phyloP scores from a whole-genome alignment of 371 early-diverging fungal species.

The Mucor plumbeus region DNA sequence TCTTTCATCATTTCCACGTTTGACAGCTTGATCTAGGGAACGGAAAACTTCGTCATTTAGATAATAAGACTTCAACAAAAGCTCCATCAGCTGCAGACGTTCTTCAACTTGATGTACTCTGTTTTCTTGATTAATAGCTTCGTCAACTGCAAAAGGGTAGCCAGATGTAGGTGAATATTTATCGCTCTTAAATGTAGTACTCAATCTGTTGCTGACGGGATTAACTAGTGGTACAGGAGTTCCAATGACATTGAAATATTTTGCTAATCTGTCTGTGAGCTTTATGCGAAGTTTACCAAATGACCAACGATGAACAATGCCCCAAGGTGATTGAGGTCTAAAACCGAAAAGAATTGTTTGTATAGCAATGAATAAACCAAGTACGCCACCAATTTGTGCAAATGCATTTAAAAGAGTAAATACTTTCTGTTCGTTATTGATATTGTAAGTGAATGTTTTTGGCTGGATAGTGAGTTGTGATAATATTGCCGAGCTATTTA shows the following conservation, averaged over 20 bases:
- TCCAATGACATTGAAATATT: conserved; percentile 25
- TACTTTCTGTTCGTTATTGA: conserved; percentile 28
- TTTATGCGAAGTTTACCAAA: conserved; percentile 31
- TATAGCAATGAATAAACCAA: conserved; percentile 37
- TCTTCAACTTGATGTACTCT: conserved; percentile 36
- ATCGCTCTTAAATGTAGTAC: conserved; percentile 3
- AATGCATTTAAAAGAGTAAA: conserved; percentile 32
- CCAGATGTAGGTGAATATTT: not conserved
- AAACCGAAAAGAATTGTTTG: conserved; percentile 43
- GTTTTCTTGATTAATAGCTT: conserved; percentile 15
- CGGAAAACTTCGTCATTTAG: conserved; percentile 42
- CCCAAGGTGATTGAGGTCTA: conserved; percentile 49
- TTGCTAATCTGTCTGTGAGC: conserved; percentile 26
- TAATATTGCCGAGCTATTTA: not conserved
- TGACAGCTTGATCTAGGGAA: conserved; percentile 32
- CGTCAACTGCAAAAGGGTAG: not conserved
- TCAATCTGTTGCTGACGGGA: conserved; percentile 33
- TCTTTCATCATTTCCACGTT: conserved; percentile 6
- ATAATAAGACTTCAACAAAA: conserved; percentile 42
- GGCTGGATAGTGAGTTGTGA: conserved; percentile 22
- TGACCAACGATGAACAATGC: conserved; percentile 44
- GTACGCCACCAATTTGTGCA: conserved; percentile 42
- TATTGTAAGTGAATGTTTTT: conserved; percentile 3
- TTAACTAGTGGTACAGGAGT: conserved; percentile 40
- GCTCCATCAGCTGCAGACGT: conserved; percentile 43